Evolutionary conservation across 768 basidiomycete genomes (phyloP).

Genomic region (Boletus reticuloceps): DNA sequence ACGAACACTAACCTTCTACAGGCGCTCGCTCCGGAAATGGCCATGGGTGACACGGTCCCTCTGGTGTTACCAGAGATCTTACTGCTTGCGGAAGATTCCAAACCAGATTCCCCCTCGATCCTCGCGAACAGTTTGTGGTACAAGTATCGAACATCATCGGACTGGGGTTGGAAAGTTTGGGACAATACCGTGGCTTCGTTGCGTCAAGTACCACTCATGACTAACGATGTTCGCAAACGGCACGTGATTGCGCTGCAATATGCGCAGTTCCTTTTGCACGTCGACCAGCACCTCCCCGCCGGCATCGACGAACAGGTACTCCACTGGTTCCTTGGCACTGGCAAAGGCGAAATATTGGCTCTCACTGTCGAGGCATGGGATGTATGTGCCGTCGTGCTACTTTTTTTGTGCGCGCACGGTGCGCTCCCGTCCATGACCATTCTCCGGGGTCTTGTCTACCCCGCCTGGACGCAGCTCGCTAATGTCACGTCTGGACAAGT

Average conservation of each 20-base stretch:
- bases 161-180: slow-evolving; percentile 86
- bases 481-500: slow-evolving; percentile 37
- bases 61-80: slow-evolving; percentile 59
- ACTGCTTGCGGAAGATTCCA: slow-evolving; percentile 56
- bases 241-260: slow-evolving; percentile 61
- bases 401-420: slow-evolving; percentile 63
- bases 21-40: slow-evolving; percentile 42
- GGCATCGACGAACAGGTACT: slow-evolving; percentile 72
- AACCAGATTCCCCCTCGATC: slow-evolving; percentile 59
- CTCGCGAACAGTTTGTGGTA: slow-evolving; percentile 81
- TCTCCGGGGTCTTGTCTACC: slow-evolving; percentile 72
- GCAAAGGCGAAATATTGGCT: slow-evolving; percentile 58
- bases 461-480: slow-evolving; percentile 64
- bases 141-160: slow-evolving; percentile 66
- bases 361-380: slow-evolving; percentile 67
- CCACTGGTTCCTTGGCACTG: slow-evolving; percentile 69
- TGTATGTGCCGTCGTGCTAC: slow-evolving; percentile 56
- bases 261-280: slow-evolving; percentile 65
- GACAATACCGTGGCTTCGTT: slow-evolving; percentile 76
- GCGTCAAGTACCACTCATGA: slow-evolving; percentile 63
- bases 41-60: slow-evolving; percentile 35
- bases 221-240: slow-evolving; percentile 44
- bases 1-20: slow-evolving; percentile 10
- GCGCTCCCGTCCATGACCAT: slow-evolving; percentile 72
- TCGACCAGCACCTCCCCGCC: slow-evolving; percentile 71